A percentile compares a stretch with the other conserved stretches of the same genome.
phyloP scores from a whole-genome alignment of 208 protist species.

The Trichomonas vaginalis region DNA sequence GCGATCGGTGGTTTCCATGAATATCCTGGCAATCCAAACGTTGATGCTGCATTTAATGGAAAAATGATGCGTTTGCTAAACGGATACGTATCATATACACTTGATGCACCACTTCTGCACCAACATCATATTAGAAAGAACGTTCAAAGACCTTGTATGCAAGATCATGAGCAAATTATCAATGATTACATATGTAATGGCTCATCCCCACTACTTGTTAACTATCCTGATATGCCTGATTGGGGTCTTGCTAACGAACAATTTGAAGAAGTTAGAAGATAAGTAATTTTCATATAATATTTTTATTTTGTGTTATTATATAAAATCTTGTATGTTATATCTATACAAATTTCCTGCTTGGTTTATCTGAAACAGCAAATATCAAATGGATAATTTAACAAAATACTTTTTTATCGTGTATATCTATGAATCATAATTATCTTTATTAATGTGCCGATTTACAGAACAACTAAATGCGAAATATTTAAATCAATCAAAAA shows the following conservation, averaged over 20 bases:
- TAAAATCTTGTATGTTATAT: too few relatives aligned
- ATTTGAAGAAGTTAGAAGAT: background rate
- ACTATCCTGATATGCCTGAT: background rate
- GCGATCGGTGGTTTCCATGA: background rate
- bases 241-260: background rate
- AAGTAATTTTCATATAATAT: too few relatives aligned
- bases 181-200: background rate
- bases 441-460: too few relatives aligned
- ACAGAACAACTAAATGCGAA: too few relatives aligned
- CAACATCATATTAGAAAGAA: background rate
- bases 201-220: background rate
- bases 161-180: background rate
- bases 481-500: too few relatives aligned
- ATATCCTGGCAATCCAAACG: background rate
- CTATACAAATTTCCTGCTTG: too few relatives aligned
- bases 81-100: background rate
- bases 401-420: too few relatives aligned
- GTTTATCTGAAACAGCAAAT: too few relatives aligned
- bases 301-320: too few relatives aligned
- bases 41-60: background rate
- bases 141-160: background rate
- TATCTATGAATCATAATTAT: too few relatives aligned
- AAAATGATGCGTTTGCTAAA: background rate
- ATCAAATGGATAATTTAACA: too few relatives aligned
- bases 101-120: background rate